These are phyloP conservation scores for Claviceps sp. DNA, from an alignment of 2,329 filamentous ascomycete genomes.

Conservation along the genomic window DNA sequence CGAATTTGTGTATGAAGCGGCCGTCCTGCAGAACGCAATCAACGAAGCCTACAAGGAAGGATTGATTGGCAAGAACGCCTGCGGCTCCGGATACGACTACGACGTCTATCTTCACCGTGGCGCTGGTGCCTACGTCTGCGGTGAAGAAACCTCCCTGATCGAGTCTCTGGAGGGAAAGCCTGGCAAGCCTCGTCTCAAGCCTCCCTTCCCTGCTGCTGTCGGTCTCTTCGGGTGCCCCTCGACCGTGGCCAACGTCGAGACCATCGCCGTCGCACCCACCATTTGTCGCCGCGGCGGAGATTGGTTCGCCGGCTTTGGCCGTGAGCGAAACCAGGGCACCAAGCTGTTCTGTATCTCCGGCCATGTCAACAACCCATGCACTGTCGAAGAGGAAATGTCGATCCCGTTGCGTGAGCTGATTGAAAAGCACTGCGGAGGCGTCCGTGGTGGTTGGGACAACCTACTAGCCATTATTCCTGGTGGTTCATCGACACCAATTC, in stretches of 20 bases:
- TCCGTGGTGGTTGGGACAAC: conserved; percentile 96
- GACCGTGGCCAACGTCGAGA: conserved; percentile 97
- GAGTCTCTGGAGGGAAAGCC: conserved; percentile 98
- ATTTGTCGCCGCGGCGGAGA: conserved; percentile 82
- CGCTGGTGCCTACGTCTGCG: conserved; percentile 94
- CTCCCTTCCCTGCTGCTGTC: conserved; percentile 92
- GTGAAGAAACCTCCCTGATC: conserved; percentile 95
- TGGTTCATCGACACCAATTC: conserved; percentile 89
- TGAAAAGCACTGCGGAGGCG: conserved; percentile 95
- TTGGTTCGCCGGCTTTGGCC: conserved; percentile 92
- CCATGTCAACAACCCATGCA: conserved; percentile 96
- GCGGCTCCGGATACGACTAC: conserved; percentile 92
- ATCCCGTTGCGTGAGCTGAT: conserved; percentile 93
- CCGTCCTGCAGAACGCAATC: conserved; percentile 85
- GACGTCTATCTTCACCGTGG: conserved; percentile 95
- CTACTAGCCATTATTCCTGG: conserved; percentile 89
- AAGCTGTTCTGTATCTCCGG: conserved; percentile 98
- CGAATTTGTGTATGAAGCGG: conserved; percentile 94
- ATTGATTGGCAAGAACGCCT: conserved; percentile 95
- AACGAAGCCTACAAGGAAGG: conserved; percentile 95
- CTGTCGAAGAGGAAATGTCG: conserved; percentile 98
- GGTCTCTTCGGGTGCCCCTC: conserved; percentile 97
- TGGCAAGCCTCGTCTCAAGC: conserved; percentile 96
- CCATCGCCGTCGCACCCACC: conserved; percentile 84
- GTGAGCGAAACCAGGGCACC: conserved; percentile 90